Percentiles rank a stretch among this genome's conserved stretches.
phyloP scores from a whole-genome alignment of 108 stramenopile species.

The Schizochytrium sp. region DNA sequence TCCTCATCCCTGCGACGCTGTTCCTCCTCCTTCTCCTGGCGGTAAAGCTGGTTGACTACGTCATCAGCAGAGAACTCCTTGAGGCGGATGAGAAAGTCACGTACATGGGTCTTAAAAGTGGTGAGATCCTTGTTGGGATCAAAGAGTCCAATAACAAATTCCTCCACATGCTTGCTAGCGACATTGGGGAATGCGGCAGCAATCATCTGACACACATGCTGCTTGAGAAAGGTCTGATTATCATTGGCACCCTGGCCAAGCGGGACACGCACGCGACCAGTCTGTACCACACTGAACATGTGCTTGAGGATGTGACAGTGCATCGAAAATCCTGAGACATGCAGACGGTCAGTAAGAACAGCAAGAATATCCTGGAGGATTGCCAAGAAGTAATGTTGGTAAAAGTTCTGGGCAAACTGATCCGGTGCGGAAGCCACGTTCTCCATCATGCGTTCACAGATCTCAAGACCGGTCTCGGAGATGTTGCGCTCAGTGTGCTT shows the following conservation, averaged over 20 bases:
- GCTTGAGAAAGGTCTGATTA: slow-evolving; percentile 88
- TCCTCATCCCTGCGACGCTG: slow-evolving; percentile 78
- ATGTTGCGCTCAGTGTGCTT: slow-evolving; percentile 99
- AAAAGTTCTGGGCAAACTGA: slow-evolving; percentile 91
- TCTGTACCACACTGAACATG: slow-evolving; percentile 94
- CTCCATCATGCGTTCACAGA: slow-evolving; percentile 88
- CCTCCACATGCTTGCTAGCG: slow-evolving; percentile 85
- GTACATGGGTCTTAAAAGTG: slow-evolving; percentile 95
- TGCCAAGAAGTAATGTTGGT: slow-evolving; percentile 90
- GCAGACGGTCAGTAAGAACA: slow-evolving; percentile 97
- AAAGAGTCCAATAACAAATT: slow-evolving; percentile 97
- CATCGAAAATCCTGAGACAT: slow-evolving; percentile 98
- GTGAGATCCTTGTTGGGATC: slow-evolving; percentile 93
- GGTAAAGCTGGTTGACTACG: slow-evolving; percentile 87
- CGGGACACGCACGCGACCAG: slow-evolving; percentile 92
- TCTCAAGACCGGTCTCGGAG: slow-evolving; percentile 94
- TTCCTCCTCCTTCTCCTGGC: slow-evolving; percentile 89
- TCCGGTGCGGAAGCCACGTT: slow-evolving; percentile 91
- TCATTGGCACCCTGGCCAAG: slow-evolving; percentile 86
- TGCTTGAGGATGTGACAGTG: slow-evolving; percentile 94
- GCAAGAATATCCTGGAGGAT: slow-evolving; percentile 98
- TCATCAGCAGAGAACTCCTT: slow-evolving; percentile 98
- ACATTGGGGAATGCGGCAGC: slow-evolving; percentile 93
- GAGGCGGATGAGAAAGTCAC: slow-evolving; percentile 97
- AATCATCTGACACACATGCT: slow-evolving; percentile 90